A percentile compares a stretch with the other conserved stretches of the same genome.
These are phyloP conservation scores for Pyrenochaeta sp. DNA, from an alignment of 2,329 filamentous ascomycete species.

Conservation along the genomic window DNA sequence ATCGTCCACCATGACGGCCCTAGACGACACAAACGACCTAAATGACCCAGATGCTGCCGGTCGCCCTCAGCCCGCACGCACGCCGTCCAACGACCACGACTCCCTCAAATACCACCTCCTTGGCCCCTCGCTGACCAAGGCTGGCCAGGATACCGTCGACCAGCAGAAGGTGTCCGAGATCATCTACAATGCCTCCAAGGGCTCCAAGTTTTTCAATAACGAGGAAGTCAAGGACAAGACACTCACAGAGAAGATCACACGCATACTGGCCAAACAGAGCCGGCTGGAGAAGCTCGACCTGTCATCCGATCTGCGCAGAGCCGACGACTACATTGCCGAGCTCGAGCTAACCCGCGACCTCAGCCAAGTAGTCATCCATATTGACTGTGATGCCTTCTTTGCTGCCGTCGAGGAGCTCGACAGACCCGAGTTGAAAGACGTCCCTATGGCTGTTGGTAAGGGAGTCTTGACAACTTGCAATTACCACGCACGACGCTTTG, in stretches of 20 bases:
- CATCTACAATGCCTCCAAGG: conserved; percentile 96
- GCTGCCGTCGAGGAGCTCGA: conserved; percentile 83
- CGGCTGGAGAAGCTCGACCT: conserved; percentile 80
- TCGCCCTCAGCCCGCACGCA: conserved; percentile 25
- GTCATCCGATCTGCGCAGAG: conserved; percentile 73
- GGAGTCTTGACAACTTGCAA: conserved; percentile 78
- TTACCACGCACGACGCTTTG: conserved; percentile 88
- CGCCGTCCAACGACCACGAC: conserved; percentile 54
- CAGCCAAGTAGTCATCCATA: conserved; percentile 83
- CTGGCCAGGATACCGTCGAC: conserved; percentile 91
- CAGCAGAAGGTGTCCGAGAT: conserved; percentile 94
- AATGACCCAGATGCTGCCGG: conserved; percentile 1
- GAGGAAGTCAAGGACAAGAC: conserved; percentile 83
- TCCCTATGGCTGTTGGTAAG: conserved; percentile 90
- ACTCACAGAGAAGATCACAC: conserved; percentile 84
- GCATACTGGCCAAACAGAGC: conserved; percentile 76
- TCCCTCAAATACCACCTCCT: conserved; percentile 90
- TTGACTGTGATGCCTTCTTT: conserved; percentile 98
- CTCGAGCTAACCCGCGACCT: conserved; percentile 82
- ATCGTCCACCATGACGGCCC: conserved; percentile 22
- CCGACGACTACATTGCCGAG: conserved; percentile 81
- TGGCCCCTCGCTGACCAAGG: conserved; percentile 90
- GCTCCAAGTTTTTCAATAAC: conserved; percentile 93
- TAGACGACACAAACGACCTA: background rate
- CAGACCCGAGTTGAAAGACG: conserved; percentile 80